These are phyloP conservation scores for Claviceps purpurea DNA, from an alignment of 2,329 filamentous ascomycete species.

Conservation along the genomic window DNA sequence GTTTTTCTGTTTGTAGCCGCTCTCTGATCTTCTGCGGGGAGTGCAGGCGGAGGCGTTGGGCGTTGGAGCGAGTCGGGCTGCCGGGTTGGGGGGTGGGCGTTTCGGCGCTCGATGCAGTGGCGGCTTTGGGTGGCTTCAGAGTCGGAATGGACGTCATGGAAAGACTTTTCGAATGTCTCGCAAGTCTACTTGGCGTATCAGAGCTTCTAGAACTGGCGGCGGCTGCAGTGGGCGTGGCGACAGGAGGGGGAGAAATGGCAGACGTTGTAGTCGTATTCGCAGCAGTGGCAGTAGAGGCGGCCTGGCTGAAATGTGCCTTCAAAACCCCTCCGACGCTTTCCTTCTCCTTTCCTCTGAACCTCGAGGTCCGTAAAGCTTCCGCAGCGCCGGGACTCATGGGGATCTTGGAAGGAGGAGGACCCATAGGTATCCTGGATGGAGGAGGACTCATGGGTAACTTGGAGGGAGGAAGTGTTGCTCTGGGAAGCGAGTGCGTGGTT, in stretches of 20 bases:
- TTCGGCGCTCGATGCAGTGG: slow-evolving; percentile 11
- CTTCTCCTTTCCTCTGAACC: slow-evolving; percentile 27
- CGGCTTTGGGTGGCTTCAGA: slow-evolving; percentile 27
- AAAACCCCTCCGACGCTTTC: slow-evolving; percentile 22
- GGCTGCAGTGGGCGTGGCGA: not conserved
- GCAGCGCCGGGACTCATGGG: slow-evolving; percentile 23
- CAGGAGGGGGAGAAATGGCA: not conserved
- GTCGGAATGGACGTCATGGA: slow-evolving; percentile 43
- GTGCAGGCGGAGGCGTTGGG: slow-evolving; percentile 51
- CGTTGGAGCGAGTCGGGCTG: slow-evolving; percentile 19
- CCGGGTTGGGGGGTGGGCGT: slow-evolving; percentile 10
- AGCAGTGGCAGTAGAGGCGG: not conserved
- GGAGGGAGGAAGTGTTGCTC: slow-evolving; percentile 27
- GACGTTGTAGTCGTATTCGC: not conserved
- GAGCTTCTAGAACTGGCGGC: slow-evolving; percentile 6
- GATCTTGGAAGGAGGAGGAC: slow-evolving; percentile 26
- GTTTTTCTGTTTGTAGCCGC: slow-evolving; percentile 71
- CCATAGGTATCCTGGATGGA: slow-evolving; percentile 34
- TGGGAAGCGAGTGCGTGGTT: slow-evolving; percentile 26
- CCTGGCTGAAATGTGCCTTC: not conserved
- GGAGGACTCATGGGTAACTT: slow-evolving; percentile 31
- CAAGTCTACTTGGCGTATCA: slow-evolving; percentile 15
- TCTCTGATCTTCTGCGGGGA: slow-evolving; percentile 68
- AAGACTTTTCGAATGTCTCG: slow-evolving; percentile 33
- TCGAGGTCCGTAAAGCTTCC: slow-evolving; percentile 26